Evolutionary conservation across 73 alveolate species (phyloP), one percentile per base, ranked within the genome.

Genomic region (Paramecium sexaurelia): DNA sequence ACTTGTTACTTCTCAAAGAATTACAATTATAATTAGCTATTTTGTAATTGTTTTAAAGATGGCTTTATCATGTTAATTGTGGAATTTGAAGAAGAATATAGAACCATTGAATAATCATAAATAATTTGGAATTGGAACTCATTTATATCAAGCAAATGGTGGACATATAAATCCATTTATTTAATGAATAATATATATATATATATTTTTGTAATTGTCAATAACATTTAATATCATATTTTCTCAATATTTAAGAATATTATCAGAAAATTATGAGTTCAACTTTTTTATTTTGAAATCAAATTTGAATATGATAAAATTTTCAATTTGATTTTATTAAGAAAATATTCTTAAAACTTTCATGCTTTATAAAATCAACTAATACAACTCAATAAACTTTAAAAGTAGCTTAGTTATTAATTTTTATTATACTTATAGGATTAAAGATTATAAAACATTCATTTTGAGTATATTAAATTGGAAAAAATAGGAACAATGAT

Each of bases 71-170:
- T 73, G 55, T 73, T 36, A 36, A 39, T 33, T 73, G 35, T 73
- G 87, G 55, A 73, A 39, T 39, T 36, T 73, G 20, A 33, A 39
- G 27, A 27, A 36, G 33, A 36, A 73, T n/a, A 39, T 73, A 27
- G 55, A 36, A 73, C 56, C 33, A 33, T 22, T 73, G 19, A 73
- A 73, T 19, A 39, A 73, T 36, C 87, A 73, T 73, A 73, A 73
- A 36, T 73, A 73, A 39, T 73, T 73, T 73, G 87, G 87, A 73
- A 73, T 73, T 35, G 87, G 87, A 27, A 36, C 55, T 27, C 55
- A 73, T 73, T 73, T 73, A n/a, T 73, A 73, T 36, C 22, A 73
- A 61, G 83, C 83, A 13, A 26, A 61, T 29, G 83, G 83, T 13
- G 83, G 83, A 61, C 83, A 61, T 6, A 61, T 61, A 61, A 61